Conservation (phyloP, 495 filamentous ascomycete genomes). For the Aspergillus affinis region DNA sequence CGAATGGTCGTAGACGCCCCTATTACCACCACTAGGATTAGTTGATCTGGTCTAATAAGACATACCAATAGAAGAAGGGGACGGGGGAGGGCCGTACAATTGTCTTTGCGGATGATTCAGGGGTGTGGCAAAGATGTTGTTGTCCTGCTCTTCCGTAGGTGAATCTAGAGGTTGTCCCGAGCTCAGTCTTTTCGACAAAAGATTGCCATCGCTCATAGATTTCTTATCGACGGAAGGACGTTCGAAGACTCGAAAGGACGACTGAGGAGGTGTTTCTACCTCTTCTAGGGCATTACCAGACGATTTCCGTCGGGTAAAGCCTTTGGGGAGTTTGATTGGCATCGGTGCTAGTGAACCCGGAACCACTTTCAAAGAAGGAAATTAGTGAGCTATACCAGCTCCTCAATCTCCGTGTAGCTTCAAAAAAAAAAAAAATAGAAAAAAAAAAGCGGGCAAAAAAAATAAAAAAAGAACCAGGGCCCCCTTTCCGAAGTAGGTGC, state of each 20-base stretch:
- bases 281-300: slow-evolving; percentile 64
- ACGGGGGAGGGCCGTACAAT: slow-evolving; percentile 37
- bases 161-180: slow-evolving; percentile 38
- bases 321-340: slow-evolving; percentile 70
- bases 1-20: slow-evolving; percentile 60
- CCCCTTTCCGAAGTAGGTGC: slow-evolving; percentile 7
- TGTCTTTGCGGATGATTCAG: slow-evolving; percentile 36
- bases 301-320: slow-evolving; percentile 66
- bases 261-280: slow-evolving; percentile 43
- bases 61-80: slow-evolving; percentile 16
- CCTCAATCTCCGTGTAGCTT: slow-evolving; percentile 8
- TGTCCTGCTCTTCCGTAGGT: slow-evolving; percentile 56
- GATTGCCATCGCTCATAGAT: slow-evolving; percentile 51
- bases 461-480: slow-evolving; percentile 7
- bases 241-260: slow-evolving; percentile 63
- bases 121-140: slow-evolving; percentile 42
- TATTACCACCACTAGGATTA: slow-evolving; percentile 56
- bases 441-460: slow-evolving; percentile 1
- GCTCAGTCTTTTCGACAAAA: slow-evolving; percentile 40
- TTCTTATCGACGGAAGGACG: slow-evolving; percentile 44
- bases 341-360: slow-evolving; percentile 36
- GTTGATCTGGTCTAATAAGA: slow-evolving; percentile 17
- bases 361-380: slow-evolving; percentile 14
- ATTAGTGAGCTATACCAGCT: slow-evolving; percentile 15
- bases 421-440: slow-evolving; percentile 7